A percentile compares a stretch with the other conserved stretches of the same genome.
These are phyloP conservation scores for Neostapfia colusana DNA, from an alignment of 176 grass and related monocot species.

Conservation along the genomic window DNA sequence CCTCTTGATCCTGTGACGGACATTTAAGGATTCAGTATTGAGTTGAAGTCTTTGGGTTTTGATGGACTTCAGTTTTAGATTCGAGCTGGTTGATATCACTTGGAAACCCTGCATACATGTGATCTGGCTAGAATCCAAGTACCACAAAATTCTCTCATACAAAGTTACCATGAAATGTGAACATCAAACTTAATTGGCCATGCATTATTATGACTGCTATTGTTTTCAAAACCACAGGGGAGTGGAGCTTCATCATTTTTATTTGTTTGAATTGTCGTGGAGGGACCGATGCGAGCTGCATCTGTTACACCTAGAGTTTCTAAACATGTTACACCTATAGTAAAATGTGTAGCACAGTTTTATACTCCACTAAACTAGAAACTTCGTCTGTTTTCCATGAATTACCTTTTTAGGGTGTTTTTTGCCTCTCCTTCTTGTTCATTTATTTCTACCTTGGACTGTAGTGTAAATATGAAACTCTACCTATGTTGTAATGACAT, in stretches of 20 bases:
- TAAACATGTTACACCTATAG: neutral
- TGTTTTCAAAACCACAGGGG: neutral
- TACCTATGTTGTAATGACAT: too few species aligned
- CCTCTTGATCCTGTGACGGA: neutral
- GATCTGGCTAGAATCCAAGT: constrained; percentile 12
- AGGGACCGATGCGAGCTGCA: neutral
- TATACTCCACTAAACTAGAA: neutral
- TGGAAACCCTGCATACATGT: neutral
- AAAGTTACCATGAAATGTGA: neutral
- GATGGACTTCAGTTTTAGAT: neutral
- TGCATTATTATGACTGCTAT: neutral
- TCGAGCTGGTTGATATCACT: constrained; percentile 25
- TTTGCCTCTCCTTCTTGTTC: neutral
- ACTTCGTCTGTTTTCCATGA: neutral
- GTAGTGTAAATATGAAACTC: too few species aligned
- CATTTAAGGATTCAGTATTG: neutral
- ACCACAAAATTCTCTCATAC: neutral
- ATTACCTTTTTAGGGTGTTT: constrained; percentile 2
- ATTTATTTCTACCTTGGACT: constrained; percentile 21
- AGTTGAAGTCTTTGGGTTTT: neutral
- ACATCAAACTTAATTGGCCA: neutral
- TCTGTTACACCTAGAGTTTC: neutral
- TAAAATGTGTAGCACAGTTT: neutral
- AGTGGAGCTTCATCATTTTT: constrained; percentile 9
- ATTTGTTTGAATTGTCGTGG: constrained; percentile 24